phyloP scores from a whole-genome alignment of 78 protist species.

The Isochrysis galbana region DNA sequence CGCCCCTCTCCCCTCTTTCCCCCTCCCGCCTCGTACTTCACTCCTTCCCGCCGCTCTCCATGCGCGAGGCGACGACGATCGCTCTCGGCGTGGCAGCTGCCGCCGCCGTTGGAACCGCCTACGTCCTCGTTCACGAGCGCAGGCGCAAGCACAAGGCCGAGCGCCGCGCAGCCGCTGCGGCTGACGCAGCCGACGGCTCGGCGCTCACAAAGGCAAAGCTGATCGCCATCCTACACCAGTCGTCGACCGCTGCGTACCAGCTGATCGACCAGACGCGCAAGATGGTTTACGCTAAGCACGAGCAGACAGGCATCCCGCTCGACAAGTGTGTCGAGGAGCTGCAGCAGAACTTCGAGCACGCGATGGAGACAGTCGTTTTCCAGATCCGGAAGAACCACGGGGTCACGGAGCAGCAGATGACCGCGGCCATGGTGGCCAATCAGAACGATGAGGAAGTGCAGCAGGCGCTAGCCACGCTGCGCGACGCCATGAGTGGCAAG shows the following conservation, averaged over 20 bases:
- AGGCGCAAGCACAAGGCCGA: not conserved
- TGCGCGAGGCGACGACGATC: too few relatives aligned
- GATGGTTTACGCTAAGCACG: not conserved
- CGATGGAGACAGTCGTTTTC: not conserved
- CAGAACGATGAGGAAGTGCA: not conserved
- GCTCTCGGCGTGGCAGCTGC: too few relatives aligned
- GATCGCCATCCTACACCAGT: not conserved
- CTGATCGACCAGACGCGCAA: conserved; percentile 9
- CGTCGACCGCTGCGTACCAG: not conserved
- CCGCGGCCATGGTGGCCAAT: not conserved
- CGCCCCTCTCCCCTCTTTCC: too few relatives aligned
- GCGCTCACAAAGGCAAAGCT: not conserved
- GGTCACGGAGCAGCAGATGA: not conserved
- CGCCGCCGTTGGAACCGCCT: not conserved
- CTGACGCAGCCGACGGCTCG: not conserved
- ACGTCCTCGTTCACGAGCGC: not conserved
- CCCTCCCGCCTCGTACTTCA: too few relatives aligned
- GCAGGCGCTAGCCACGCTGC: not conserved
- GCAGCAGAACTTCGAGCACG: not conserved
- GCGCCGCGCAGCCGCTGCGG: not conserved
- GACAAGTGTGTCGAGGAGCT: not conserved
- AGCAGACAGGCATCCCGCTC: not conserved
- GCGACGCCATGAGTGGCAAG: too few relatives aligned
- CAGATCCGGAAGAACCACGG: not conserved
- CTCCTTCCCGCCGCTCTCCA: too few relatives aligned